Percentiles rank a stretch among this genome's conserved stretches.
Evolutionary conservation across 495 filamentous ascomycete genomes (phyloP).

Genomic region (Aspergillus saccharolyticus): DNA sequence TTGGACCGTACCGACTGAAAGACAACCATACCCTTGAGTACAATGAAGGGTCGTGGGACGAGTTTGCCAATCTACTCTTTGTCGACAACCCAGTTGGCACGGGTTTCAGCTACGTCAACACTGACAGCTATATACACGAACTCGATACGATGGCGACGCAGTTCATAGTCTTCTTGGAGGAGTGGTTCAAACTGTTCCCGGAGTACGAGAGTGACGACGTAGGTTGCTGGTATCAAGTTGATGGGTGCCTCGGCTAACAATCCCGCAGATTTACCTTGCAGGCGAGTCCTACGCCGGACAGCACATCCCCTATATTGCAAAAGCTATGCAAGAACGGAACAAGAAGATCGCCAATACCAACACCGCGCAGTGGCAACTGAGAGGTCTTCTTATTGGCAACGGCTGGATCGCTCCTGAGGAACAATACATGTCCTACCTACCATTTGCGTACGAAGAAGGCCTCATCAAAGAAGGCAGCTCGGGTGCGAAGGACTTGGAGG

Average conservation of each 20-base stretch:
- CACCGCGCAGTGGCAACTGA: conserved; percentile 63
- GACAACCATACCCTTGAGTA: conserved; percentile 68
- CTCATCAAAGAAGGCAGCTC: conserved; percentile 63
- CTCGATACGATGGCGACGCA: conserved; percentile 84
- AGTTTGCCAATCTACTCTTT: conserved; percentile 94
- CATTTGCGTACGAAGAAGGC: conserved; percentile 69
- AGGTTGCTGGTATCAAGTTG: conserved; percentile 30
- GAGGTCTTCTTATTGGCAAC: conserved; percentile 89
- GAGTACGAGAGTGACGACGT: conserved; percentile 93
- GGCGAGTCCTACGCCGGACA: conserved; percentile 97
- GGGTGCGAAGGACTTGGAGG: conserved; percentile 60
- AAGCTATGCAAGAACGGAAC: conserved; percentile 82
- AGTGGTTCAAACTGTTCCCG: conserved; percentile 84
- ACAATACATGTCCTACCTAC: conserved; percentile 85
- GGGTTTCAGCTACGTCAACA: conserved; percentile 91
- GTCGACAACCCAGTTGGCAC: conserved; percentile 96
- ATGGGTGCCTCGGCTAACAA: conserved; percentile 22
- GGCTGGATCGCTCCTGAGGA: conserved; percentile 90
- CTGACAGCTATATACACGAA: conserved; percentile 77
- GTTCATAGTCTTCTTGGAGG: conserved; percentile 82
- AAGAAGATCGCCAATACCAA: conserved; percentile 27
- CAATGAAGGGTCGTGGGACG: conserved; percentile 92
- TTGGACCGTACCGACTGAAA: conserved; percentile 86
- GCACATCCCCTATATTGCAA: conserved; percentile 93
- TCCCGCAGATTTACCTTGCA: conserved; percentile 74